phyloP scores from a whole-genome alignment of 140 eudicot species.

The Oenanthe javanica region DNA sequence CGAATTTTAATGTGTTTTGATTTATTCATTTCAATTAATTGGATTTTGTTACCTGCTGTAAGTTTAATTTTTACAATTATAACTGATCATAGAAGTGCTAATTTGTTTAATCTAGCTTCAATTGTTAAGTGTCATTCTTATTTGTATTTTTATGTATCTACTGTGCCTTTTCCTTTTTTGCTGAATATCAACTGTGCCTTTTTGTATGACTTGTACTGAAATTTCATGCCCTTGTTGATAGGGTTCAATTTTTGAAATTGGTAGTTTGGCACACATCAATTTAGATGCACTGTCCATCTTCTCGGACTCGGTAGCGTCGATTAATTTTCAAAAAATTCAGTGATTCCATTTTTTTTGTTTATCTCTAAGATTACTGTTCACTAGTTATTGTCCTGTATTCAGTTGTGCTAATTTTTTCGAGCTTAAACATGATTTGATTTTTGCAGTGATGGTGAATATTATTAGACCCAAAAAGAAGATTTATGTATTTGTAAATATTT shows the following conservation, averaged over 20 bases:
- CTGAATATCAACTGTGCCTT: not conserved
- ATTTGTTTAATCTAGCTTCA: too few species aligned
- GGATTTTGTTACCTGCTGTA: too few species aligned
- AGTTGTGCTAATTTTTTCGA: not conserved
- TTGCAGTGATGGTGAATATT: not conserved
- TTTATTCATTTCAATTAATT: too few species aligned
- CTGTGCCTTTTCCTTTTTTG: too few species aligned
- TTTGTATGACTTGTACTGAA: not conserved
- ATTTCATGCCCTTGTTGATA: not conserved
- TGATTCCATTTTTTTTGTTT: too few species aligned
- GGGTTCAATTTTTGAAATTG: not conserved
- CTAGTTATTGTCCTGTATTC: not conserved
- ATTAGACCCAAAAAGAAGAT: too few species aligned
- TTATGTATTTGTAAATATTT: too few species aligned
- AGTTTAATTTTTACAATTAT: too few species aligned
- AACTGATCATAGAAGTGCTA: too few species aligned
- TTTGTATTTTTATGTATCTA: not conserved
- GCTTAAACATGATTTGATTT: not conserved
- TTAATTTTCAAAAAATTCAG: not conserved
- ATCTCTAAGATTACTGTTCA: too few species aligned
- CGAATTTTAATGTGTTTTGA: too few species aligned
- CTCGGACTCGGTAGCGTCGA: not conserved
- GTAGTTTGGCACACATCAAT: not conserved
- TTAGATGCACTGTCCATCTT: not conserved
- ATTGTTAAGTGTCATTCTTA: too few species aligned